Conservation (phyloP, 352 stramenopile genomes). For the Pythium rishiriense region DNA sequence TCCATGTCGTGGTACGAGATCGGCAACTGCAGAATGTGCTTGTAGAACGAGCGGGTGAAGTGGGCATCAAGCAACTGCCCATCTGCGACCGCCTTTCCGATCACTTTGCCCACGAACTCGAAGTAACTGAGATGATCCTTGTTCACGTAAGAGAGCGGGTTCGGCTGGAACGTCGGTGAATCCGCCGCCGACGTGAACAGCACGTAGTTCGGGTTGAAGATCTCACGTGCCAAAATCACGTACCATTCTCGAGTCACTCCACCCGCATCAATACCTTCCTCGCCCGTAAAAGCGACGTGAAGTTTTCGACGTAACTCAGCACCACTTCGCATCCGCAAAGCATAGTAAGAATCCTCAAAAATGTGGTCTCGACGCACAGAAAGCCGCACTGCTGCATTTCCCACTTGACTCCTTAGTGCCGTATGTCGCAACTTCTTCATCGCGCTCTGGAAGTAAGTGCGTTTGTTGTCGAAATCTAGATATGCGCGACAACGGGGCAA, state of each 20-base stretch:
- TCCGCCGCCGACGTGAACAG: slow-evolving; percentile 99
- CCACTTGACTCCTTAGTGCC: slow-evolving; percentile 85
- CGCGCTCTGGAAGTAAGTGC: slow-evolving; percentile 97
- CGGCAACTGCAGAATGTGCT: slow-evolving; percentile 98
- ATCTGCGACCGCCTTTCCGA: slow-evolving; percentile 99
- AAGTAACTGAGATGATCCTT: slow-evolving; percentile 99
- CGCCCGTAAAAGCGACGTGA: slow-evolving; percentile 97
- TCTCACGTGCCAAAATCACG: slow-evolving; percentile 98
- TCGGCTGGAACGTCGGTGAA: slow-evolving; percentile 99
- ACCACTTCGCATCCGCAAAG: slow-evolving; percentile 95
- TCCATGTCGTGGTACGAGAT: slow-evolving; percentile 99
- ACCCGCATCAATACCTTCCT: slow-evolving; percentile 99
- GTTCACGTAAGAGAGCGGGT: slow-evolving; percentile 98
- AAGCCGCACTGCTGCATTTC: slow-evolving; percentile 88
- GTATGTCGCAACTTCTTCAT: slow-evolving; percentile 90
- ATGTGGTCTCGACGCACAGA: slow-evolving; percentile 95
- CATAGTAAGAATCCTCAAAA: slow-evolving; percentile 99
- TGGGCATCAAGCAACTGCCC: slow-evolving; percentile 98
- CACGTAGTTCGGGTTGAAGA: slow-evolving; percentile 99
- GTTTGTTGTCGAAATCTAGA: slow-evolving; percentile 99
- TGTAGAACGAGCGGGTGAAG: slow-evolving; percentile 99
- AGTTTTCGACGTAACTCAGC: slow-evolving; percentile 97
- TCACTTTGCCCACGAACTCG: slow-evolving; percentile 97
- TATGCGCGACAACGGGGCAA: slow-evolving; percentile 93
- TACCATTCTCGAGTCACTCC: slow-evolving; percentile 99